These are phyloP conservation scores for Beta lomatogona DNA, from an alignment of 179 eudicot genomes.

Conservation along the genomic window DNA sequence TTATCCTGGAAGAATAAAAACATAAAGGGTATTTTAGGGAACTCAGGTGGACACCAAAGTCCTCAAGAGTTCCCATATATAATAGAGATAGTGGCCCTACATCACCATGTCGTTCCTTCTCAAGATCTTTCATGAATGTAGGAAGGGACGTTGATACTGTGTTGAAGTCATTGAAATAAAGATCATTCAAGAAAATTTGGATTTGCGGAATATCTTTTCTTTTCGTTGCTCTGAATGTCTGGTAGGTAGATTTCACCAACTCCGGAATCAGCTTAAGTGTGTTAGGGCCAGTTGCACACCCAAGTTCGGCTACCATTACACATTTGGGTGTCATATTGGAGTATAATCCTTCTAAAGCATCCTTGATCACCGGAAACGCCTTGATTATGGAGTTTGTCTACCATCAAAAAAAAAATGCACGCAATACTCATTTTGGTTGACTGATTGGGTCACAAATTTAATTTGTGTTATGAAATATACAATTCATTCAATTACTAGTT, in stretches of 20 bases:
- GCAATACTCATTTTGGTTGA: too few relatives aligned
- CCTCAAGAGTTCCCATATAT: too few relatives aligned
- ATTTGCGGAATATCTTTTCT: slow-evolving; percentile 3
- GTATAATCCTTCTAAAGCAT: slow-evolving; percentile 20
- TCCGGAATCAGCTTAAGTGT: background rate
- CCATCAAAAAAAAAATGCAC: too few relatives aligned
- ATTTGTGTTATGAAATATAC: too few relatives aligned
- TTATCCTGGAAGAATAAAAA: too few relatives aligned
- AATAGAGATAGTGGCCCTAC: background rate
- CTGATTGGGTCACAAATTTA: too few relatives aligned
- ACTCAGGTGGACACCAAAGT: too few relatives aligned
- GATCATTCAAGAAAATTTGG: slow-evolving; percentile 18
- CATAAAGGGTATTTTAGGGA: too few relatives aligned
- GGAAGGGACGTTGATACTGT: background rate
- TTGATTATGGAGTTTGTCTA: slow-evolving; percentile 10
- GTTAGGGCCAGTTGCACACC: slow-evolving; percentile 19
- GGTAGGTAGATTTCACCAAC: background rate
- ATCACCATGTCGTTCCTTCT: background rate
- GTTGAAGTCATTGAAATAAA: slow-evolving; percentile 21
- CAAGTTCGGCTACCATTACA: slow-evolving; percentile 18
- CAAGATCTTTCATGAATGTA: background rate
- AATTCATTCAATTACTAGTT: too few relatives aligned
- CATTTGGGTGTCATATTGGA: slow-evolving; percentile 15
- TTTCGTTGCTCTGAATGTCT: background rate
- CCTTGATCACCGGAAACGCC: background rate